Evolutionary conservation across 192 early-diverging fungal genomes (phyloP).

Genomic region (Geosiphon pyriformis): DNA sequence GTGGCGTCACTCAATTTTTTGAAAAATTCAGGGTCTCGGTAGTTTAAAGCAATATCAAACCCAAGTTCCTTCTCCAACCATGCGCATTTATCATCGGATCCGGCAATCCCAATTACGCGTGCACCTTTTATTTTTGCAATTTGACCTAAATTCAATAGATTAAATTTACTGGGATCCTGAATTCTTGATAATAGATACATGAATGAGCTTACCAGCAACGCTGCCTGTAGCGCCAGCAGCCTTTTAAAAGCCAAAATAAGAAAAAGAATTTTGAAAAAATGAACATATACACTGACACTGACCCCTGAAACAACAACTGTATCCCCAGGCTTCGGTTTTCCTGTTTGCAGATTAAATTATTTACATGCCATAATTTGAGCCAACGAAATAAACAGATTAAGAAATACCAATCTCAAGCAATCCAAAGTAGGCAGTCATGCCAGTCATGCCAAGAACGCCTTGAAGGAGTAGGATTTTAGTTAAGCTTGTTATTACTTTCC

Average conservation of each 20-base stretch:
- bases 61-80: conserved; percentile 45
- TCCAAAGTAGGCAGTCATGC: conserved; percentile 49
- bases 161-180: neutral
- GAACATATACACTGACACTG: conserved; percentile 1
- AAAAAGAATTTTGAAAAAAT: neutral
- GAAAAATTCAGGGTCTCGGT: conserved; percentile 42
- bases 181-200: neutral
- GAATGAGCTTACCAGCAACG: conserved; percentile 26
- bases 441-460: conserved; percentile 37
- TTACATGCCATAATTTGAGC: neutral
- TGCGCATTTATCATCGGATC: conserved; percentile 47
- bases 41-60: conserved; percentile 47
- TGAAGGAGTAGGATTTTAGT: neutral
- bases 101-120: conserved; percentile 50
- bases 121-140: conserved; percentile 43
- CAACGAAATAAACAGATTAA: conserved; percentile 27
- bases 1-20: conserved; percentile 34
- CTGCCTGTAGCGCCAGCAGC: conserved; percentile 47
- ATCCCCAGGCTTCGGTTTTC: conserved; percentile 28
- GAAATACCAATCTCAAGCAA: conserved; percentile 38
- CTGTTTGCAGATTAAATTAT: conserved; percentile 5
- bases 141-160: conserved; percentile 21
- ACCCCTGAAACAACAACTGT: conserved; percentile 46
- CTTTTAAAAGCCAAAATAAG: conserved; percentile 20
- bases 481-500: too few species aligned